Evolutionary conservation across 495 filamentous ascomycete species (phyloP).

Genomic region (Cudoniella acicularis): DNA sequence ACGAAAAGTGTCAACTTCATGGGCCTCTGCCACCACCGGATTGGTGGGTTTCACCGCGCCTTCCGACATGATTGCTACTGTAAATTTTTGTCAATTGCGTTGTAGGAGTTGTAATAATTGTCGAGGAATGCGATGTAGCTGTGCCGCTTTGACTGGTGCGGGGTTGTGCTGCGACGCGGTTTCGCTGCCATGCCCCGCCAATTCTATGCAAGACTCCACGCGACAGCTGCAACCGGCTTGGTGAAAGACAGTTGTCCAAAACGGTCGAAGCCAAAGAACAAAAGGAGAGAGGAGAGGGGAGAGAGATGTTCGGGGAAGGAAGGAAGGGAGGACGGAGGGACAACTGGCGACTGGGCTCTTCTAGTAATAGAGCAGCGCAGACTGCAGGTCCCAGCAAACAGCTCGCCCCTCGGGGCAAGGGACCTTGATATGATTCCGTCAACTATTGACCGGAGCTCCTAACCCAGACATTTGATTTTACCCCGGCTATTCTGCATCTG

Average conservation of each 20-base stretch:
- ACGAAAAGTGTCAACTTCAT: conserved; percentile 82
- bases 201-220: not conserved
- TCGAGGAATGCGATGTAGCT: not conserved
- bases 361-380: not conserved
- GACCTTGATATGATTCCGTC: conserved; percentile 4
- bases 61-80: conserved; percentile 60
- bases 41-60: conserved; percentile 48
- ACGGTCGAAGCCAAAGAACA: conserved; percentile 4
- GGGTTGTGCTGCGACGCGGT: conserved; percentile 1
- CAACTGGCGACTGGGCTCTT: no score
- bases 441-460: conserved; percentile 7
- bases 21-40: conserved; percentile 77
- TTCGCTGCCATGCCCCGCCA: not conserved
- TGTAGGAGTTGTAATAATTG: not conserved
- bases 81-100: not conserved
- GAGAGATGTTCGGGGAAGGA: conserved; percentile 1
- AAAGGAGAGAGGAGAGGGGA: conserved; percentile 8
- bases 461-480: not conserved
- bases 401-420: conserved; percentile 9
- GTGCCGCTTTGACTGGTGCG: not conserved
- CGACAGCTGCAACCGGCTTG: not conserved
- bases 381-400: conserved; percentile 13
- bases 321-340: conserved; percentile 13
- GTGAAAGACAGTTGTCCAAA: not conserved
- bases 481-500: conserved; percentile 7